Evolutionary conservation across 805 yeast species (phyloP), one percentile per base, ranked within the genome.

Genomic region (Blastobotrys attinorum): DNA sequence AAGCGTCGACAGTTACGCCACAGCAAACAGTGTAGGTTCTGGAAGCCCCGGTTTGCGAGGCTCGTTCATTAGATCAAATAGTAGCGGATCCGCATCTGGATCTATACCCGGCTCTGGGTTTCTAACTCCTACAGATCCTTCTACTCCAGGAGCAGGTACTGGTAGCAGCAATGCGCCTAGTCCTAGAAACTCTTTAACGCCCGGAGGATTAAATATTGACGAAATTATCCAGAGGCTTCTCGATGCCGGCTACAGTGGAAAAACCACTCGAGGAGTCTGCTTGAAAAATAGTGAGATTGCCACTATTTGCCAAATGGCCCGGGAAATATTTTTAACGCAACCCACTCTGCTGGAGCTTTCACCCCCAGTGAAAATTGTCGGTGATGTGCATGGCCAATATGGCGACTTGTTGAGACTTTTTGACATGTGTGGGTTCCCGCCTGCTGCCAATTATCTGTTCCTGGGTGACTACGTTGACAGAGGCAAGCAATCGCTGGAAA

Each of bases 381-480:
- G 94, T 39, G 98, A 92, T 61, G 95, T 92, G 23, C 98, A 92
- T 64, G 98, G 98, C 23, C 98, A 92, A 64, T 92, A 82, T 61
- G 83, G 84, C 41, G 98, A 92, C 65, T 70, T 92, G 49, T 77
- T 92, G 51, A 76, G 98, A 52, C 74, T 92, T 47, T 87, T 92
- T 65, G 87, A 95, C 45, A 83, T 88, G 67, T 89, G 97, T 68
- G 98, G 98, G 18, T 86, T 90, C 65, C 98, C 98, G 3, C 97
- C 97, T 1, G 76, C 83, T 49, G 78, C 96, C 11, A 92, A 92
- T 63, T 92, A 88, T 64, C 67, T 92, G 52, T 90, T 92, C 56
- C 65, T 92, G 38, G 98, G 98, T 22, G 98, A 92, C 66, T 92
- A 92, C 63, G 98, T 92, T 39, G 98, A 92, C 66, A 75, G 98